Percentiles rank a stretch among this genome's conserved stretches.
phyloP scores from a whole-genome alignment of 352 stramenopile genomes.

The Pythium grandisporangium region DNA sequence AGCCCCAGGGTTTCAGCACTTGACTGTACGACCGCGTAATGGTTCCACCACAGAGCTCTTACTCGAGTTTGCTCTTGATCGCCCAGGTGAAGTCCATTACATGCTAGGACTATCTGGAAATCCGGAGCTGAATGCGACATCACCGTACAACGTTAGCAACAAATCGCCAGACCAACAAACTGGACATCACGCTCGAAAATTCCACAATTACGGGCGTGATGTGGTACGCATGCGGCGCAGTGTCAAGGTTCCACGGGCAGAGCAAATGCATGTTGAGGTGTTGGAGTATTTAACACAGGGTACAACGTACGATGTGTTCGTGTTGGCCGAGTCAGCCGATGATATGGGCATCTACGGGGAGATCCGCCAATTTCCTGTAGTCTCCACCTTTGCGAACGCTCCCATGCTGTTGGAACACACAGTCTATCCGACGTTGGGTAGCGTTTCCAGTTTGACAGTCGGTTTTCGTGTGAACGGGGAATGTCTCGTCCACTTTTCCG shows the following conservation, averaged over 20 bases:
- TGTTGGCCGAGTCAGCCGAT: conserved; percentile 38
- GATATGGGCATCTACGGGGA: conserved; percentile 53
- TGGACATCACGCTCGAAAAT: conserved; percentile 8
- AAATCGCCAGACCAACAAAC: conserved; percentile 27
- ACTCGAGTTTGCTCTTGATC: conserved; percentile 40
- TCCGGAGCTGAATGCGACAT: conserved; percentile 56
- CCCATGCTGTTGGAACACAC: conserved; percentile 58
- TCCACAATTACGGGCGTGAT: conserved; percentile 52
- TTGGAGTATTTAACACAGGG: conserved; percentile 52
- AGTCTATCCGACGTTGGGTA: conserved; percentile 46
- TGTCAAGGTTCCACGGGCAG: conserved; percentile 17
- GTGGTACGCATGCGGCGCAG: conserved; percentile 41
- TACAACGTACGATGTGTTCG: conserved; percentile 51
- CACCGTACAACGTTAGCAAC: conserved; percentile 65
- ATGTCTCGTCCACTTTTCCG: conserved; percentile 50
- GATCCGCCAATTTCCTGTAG: conserved; percentile 26
- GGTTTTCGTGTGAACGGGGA: conserved; percentile 52
- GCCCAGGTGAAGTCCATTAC: conserved; percentile 64
- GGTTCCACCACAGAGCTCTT: conserved; percentile 72
- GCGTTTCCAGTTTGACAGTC: conserved; percentile 31
- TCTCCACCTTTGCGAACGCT: conserved; percentile 54
- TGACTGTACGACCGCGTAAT: conserved; percentile 36
- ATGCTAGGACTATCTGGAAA: conserved; percentile 50
- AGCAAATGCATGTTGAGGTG: conserved; percentile 30
- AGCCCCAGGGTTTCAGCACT: conserved; percentile 33